Conservation (phyloP, 805 yeast species). For the Wickerhamiella dianesei region DNA sequence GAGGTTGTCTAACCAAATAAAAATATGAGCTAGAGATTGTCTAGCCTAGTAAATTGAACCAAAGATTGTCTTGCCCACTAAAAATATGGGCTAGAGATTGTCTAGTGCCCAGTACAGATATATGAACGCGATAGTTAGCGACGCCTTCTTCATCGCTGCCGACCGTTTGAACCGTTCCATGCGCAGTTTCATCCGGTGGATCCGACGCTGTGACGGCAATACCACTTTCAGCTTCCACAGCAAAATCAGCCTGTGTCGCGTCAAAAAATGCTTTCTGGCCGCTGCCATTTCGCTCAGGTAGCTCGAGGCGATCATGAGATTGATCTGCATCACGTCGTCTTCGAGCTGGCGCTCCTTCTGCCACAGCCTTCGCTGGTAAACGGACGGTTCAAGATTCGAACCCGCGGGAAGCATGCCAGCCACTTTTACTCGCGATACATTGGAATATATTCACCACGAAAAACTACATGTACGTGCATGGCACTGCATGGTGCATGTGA, state of each 20-base stretch:
- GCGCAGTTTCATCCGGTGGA: neutral
- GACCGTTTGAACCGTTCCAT: slow-evolving; percentile 3
- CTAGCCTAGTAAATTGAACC: no score
- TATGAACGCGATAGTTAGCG: neutral
- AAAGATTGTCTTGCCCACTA: no score
- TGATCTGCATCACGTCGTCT: slow-evolving; percentile 11
- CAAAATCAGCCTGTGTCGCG: slow-evolving; percentile 1
- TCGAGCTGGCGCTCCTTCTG: slow-evolving; percentile 15
- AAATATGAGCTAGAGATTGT: no score
- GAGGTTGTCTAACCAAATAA: no score
- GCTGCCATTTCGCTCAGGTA: slow-evolving; percentile 9
- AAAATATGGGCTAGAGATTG: no score
- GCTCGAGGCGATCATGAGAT: slow-evolving; percentile 9
- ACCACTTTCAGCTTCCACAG: slow-evolving; percentile 1
- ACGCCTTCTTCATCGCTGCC: neutral
- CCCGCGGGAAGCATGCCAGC: neutral
- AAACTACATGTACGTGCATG: no score
- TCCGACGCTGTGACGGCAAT: slow-evolving; percentile 1
- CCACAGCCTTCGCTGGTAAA: slow-evolving; percentile 16
- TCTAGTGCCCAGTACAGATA: neutral
- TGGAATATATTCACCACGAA: no score
- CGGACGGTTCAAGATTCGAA: slow-evolving; percentile 5
- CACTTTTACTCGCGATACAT: no score
- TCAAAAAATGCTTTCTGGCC: neutral
- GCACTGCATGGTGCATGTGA: no score